Evolutionary conservation across 1,139 yeast genomes (phyloP).

Genomic region (Sugiyamaella neomexicana): DNA sequence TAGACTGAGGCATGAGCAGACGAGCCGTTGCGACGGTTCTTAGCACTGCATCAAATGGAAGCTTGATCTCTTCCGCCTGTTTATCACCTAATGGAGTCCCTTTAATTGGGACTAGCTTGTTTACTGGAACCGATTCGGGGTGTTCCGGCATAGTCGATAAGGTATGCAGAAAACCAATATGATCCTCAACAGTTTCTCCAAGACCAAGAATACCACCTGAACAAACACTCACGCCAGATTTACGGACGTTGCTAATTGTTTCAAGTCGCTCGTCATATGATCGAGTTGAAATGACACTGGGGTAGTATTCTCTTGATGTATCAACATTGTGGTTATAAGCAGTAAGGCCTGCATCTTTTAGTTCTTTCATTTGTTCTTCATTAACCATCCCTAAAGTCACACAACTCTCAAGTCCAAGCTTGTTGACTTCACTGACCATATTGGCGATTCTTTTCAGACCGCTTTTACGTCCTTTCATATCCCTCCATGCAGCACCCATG

Average conservation of each 20-base stretch:
- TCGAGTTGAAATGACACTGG: constrained; percentile 68
- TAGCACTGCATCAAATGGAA: constrained; percentile 61
- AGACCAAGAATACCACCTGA: constrained; percentile 80
- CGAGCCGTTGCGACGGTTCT: constrained; percentile 77
- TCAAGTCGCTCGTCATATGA: constrained; percentile 66
- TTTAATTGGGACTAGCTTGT: constrained; percentile 71
- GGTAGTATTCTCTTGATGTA: constrained; percentile 75
- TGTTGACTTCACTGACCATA: constrained; percentile 67
- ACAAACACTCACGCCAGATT: constrained; percentile 69
- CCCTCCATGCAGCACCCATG: constrained; percentile 90
- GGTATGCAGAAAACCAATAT: constrained; percentile 65
- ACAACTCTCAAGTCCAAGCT: constrained; percentile 71
- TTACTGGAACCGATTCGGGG: constrained; percentile 82
- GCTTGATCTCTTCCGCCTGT: constrained; percentile 43
- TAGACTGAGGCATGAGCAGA: constrained; percentile 67
- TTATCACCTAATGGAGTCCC: constrained; percentile 70
- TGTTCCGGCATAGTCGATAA: constrained; percentile 65
- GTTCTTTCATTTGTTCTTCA: constrained; percentile 56
- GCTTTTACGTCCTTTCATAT: constrained; percentile 74
- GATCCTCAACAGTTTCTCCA: constrained; percentile 74
- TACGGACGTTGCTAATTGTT: constrained; percentile 64
- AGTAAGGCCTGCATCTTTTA: constrained; percentile 70
- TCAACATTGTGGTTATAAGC: constrained; percentile 83
- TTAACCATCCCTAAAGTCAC: constrained; percentile 79
- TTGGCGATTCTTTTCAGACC: constrained; percentile 62